Evolutionary conservation across 2,329 filamentous ascomycete genomes (phyloP), one percentile per base, ranked within the genome.

Genomic region (Neofusicoccum ribis): DNA sequence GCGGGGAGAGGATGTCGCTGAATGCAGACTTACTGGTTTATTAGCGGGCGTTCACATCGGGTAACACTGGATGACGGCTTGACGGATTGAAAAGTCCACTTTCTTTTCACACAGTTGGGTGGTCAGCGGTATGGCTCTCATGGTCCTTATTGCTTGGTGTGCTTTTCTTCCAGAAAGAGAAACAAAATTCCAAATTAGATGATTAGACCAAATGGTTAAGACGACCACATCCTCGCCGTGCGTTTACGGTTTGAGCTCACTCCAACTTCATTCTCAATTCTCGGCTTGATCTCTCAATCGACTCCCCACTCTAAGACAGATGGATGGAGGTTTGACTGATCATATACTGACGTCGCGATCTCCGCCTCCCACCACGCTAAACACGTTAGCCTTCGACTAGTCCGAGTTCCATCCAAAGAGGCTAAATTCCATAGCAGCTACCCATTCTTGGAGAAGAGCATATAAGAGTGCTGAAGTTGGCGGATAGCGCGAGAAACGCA

Each of bases 11-110:
- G 36, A 15, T 9, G 43, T n/a, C n/a, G 27, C 43, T 36, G 27
- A 20, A 41, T 60, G 43, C 56, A 47, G 43, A 37, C 43, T 46
- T 36, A 20, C 56, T 60, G 41, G 56, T 15, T 60, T 60, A 60
- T 60, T 60, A 60, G 56, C 56, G 56, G 56, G 56, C 56, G 56
- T 60, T 59, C 27, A 36, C 56, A 47, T 27, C 15, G 39, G 54
- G 14, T 17, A 44, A 39, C 31, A 23, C 31, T 60, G 56, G 43
- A 60, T 37, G 34, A 52, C 14, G 31, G 34, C 50, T 52, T 52
- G 56, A 60, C 43, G 56, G 56, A 23, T 47, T 9, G 56, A 20
- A 60, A 47, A 60, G 56, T 41, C 27, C 39, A 37, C 12, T 39
- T 34, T 37, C 31, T 15, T 43, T 39, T 49, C 27, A 36, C 31